Percentiles rank a stretch among this genome's conserved stretches.
phyloP scores from a whole-genome alignment of 805 yeast genomes.

The Kodamaea jinghongensis region DNA sequence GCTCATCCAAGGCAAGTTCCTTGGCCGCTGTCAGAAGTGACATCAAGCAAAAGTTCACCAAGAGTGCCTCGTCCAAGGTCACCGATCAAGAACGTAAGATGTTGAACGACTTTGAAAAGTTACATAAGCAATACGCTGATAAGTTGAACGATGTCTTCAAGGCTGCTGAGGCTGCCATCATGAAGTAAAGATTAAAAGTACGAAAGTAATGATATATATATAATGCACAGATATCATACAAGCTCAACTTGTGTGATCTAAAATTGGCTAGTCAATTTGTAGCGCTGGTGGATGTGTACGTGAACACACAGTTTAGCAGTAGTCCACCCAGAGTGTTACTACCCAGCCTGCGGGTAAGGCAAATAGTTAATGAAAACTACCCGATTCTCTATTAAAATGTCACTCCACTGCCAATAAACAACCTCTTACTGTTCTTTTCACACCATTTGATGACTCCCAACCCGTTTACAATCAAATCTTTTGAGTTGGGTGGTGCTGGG shows the following conservation, averaged over 20 bases:
- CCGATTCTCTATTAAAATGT: slow-evolving; percentile 36
- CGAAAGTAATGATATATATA: too few species aligned
- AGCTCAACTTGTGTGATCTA: too few species aligned
- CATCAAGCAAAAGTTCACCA: slow-evolving; percentile 57
- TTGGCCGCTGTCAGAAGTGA: slow-evolving; percentile 41
- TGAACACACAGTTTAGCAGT: too few species aligned
- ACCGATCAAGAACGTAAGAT: slow-evolving; percentile 55
- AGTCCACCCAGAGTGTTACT: too few species aligned
- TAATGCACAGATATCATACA: too few species aligned
- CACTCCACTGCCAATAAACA: slow-evolving; percentile 76
- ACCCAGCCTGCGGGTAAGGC: too few species aligned
- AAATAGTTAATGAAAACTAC: too few species aligned
- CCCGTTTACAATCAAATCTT: slow-evolving; percentile 58
- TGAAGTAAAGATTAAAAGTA: slow-evolving; percentile 22
- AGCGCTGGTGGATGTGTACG: too few species aligned
- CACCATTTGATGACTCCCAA: slow-evolving; percentile 74
- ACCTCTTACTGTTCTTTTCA: slow-evolving; percentile 60
- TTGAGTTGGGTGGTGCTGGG: slow-evolving; percentile 42
- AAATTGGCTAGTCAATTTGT: too few species aligned
- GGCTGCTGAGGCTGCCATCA: slow-evolving; percentile 26
- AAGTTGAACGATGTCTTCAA: slow-evolving; percentile 46
- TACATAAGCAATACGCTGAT: slow-evolving; percentile 62
- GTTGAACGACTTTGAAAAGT: slow-evolving; percentile 60
- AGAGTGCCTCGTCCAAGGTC: slow-evolving; percentile 36
- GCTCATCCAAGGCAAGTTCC: slow-evolving; percentile 46